Evolutionary conservation across 176 grass and related monocot genomes (phyloP), one percentile per base, ranked within the genome.

Genomic region (Secale cereale): DNA sequence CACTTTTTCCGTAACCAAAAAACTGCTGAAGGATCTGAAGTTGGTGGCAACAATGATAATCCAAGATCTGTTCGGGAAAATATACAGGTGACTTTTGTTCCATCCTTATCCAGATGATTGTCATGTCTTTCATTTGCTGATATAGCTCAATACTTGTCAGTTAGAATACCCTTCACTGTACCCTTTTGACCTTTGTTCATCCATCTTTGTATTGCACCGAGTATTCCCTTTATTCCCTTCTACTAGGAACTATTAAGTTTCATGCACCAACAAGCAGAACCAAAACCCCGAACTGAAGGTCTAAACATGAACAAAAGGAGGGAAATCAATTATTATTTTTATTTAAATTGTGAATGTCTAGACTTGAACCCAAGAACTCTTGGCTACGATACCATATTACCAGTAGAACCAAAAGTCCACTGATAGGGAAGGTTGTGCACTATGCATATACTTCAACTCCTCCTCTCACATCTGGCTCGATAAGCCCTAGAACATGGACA

Each of bases 1-100:
- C 91, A 88, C 52, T 98, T 95, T 78, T 98, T 98, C 71, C 91
- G 91, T 67, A 95, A 93, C 68, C 89, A 85, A 77, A 92, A 62
- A 62, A 78, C 83, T 28, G 84, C 84, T 56, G 88, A 86, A 35
- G 86, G 86, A 81, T 87, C 89, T 88, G 84, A 92, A 78, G 81
- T 69, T 80, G 32, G 8, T 36, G 31, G 72, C 28, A 82, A 29
- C 11, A 91, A 90, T 62, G 61, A 78, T 70, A 95, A 95, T 78
- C 87, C 92, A 68, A 91, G 95, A 76, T 93, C 74, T 78, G 89
- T 69, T 70, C 85, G 81, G 81, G 95, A 90, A 90, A 91, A 81
- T 69, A 85, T 93, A 91, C 95, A 98, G 95, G 95, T 98, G 20
- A 82, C 41, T 65, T 83, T 60, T 54, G 22, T 33, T 28, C 52